Conservation (phyloP, 257 asterid genomes). For the Solanum tarijense region DNA sequence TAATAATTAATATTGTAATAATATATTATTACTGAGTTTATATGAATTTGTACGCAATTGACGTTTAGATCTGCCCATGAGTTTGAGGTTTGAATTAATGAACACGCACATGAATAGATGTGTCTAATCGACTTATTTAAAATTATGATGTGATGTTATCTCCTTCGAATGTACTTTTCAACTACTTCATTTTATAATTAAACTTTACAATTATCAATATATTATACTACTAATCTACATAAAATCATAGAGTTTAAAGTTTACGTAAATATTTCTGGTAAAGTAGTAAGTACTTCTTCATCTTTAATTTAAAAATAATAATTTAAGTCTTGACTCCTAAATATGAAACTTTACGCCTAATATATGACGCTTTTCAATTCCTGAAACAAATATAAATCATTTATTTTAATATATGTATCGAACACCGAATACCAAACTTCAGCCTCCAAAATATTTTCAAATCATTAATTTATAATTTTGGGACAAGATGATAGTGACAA, state of each 20-base stretch:
- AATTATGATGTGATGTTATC: neutral
- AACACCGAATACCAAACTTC: neutral
- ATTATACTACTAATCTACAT: neutral
- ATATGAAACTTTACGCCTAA: accelerated
- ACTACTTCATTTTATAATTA: neutral
- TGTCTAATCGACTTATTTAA: neutral
- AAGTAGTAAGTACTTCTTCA: no score
- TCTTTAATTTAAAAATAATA: no score
- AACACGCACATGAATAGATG: neutral
- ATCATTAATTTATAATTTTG: neutral
- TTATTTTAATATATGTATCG: no score
- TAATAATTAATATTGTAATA: neutral
- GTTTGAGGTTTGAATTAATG: neutral
- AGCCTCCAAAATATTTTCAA: neutral
- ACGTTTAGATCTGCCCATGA: neutral
- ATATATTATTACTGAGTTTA: no score
- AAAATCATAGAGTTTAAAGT: neutral
- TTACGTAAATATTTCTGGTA: neutral
- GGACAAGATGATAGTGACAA: neutral
- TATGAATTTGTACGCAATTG: accelerated
- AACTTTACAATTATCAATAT: neutral
- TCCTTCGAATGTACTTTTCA: neutral
- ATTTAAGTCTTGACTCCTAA: no score
- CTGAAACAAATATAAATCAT: no score
- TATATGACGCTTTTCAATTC: no score